Evolutionary conservation across 257 asterid species (phyloP).

Genomic region (Nicotiana undulata): DNA sequence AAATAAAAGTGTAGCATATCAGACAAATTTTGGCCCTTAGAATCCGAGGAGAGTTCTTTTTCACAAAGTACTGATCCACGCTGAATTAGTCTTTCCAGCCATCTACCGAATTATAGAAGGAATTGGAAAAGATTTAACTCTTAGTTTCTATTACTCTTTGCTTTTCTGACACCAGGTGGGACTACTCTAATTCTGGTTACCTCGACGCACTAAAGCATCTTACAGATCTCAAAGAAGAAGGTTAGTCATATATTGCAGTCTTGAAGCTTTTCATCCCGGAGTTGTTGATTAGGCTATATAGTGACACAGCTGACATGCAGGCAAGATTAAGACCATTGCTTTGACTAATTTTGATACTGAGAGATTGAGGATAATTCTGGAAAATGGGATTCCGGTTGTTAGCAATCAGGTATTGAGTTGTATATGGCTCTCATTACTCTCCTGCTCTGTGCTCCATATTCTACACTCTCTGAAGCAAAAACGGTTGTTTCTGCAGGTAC

Average conservation of each 20-base stretch:
- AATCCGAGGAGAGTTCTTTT: neutral
- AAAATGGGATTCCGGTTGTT: slow-evolving; percentile 86
- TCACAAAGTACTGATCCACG: neutral
- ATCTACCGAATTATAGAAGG: neutral
- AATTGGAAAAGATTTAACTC: neutral
- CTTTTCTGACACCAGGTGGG: slow-evolving; percentile 69
- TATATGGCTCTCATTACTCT: too few relatives aligned
- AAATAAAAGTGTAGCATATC: neutral
- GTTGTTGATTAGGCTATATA: slow-evolving; percentile 19
- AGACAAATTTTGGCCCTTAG: neutral
- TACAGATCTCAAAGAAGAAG: slow-evolving; percentile 91
- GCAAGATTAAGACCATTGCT: slow-evolving; percentile 95
- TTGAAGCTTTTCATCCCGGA: slow-evolving; percentile 8
- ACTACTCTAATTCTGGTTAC: slow-evolving; percentile 81
- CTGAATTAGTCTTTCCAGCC: neutral
- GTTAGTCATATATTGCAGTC: slow-evolving; percentile 29
- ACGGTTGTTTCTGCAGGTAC: slow-evolving; percentile 58
- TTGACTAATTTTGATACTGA: slow-evolving; percentile 93
- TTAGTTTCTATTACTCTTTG: slow-evolving; percentile 3
- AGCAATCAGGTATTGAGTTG: slow-evolving; percentile 78
- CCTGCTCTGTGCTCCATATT: neutral
- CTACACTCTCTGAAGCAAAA: neutral
- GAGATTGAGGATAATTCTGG: slow-evolving; percentile 73
- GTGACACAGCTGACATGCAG: slow-evolving; percentile 42
- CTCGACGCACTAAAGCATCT: slow-evolving; percentile 97